A percentile compares a stretch with the other conserved stretches of the same genome.
Evolutionary conservation across 179 eudicot species (phyloP).

Genomic region (Silene noctiflora): DNA sequence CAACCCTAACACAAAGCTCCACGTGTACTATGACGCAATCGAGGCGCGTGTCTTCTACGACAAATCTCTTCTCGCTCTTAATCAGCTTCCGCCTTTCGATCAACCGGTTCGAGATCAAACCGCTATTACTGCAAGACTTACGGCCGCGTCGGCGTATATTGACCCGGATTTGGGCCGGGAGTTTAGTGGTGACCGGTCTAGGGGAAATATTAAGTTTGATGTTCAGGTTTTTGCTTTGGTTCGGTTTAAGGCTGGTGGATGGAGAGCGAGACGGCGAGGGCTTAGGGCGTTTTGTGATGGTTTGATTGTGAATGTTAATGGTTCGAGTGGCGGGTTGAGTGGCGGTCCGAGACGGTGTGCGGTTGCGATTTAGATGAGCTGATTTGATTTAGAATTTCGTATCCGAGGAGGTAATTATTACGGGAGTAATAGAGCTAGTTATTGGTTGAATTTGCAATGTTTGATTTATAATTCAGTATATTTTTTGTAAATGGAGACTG

Average conservation of each 20-base stretch:
- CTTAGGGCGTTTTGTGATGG: conserved; percentile 32
- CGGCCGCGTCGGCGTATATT: conserved; percentile 20
- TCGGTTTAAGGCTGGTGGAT: conserved; percentile 35
- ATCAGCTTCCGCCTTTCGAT: conserved; percentile 32
- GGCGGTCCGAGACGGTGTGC: conserved; percentile 27
- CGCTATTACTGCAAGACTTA: conserved; percentile 18
- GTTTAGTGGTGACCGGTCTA: conserved; percentile 14
- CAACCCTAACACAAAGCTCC: conserved; percentile 40
- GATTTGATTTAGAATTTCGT: not conserved
- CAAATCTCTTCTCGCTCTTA: conserved; percentile 10
- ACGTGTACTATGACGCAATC: conserved; percentile 32
- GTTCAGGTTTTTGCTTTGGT: conserved; percentile 29
- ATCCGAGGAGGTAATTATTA: too few species aligned
- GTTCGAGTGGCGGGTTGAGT: conserved; percentile 11
- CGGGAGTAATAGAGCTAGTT: not conserved
- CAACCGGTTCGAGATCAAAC: conserved; percentile 25
- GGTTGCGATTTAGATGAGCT: not conserved
- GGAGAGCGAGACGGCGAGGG: conserved; percentile 30
- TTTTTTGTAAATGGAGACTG: not conserved
- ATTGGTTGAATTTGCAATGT: not conserved
- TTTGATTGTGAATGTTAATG: conserved; percentile 7
- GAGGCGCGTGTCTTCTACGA: conserved; percentile 25
- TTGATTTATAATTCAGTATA: not conserved
- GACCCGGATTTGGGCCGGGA: not conserved
- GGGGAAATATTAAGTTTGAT: conserved; percentile 29